A percentile compares a stretch with the other conserved stretches of the same genome.
Conservation (phyloP, 208 protist species). For the Acanthamoeba triangularis region DNA sequence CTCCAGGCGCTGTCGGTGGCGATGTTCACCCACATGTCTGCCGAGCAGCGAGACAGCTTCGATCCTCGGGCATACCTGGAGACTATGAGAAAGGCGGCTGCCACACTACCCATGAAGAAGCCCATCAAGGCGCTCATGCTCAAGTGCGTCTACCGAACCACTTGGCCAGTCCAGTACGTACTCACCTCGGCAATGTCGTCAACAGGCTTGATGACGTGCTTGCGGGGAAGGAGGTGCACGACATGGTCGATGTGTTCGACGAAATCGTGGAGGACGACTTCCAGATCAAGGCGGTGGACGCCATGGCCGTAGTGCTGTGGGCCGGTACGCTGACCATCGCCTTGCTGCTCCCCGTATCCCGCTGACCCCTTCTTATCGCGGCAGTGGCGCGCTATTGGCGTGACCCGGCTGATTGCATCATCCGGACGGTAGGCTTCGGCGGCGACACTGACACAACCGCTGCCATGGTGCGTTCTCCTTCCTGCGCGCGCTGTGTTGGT, state of each 20-base stretch:
- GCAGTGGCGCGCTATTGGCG: constrained; percentile 24
- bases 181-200: not conserved
- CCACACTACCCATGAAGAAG: not conserved
- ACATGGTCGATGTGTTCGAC: not conserved
- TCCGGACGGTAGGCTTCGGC: constrained; percentile 12
- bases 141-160: not conserved
- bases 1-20: constrained; percentile 11
- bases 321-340: not conserved
- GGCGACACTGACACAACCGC: constrained; percentile 27
- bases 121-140: not conserved
- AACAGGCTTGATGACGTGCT: not conserved
- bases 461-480: not conserved
- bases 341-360: not conserved
- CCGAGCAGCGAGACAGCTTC: not conserved
- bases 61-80: not conserved
- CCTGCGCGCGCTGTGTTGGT: not conserved
- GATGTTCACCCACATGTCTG: not conserved
- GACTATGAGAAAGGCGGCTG: not conserved
- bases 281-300: constrained; percentile 47
- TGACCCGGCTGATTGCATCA: constrained; percentile 17
- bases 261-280: not conserved
- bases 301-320: constrained; percentile 19
- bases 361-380: not conserved
- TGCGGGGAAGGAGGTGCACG: not conserved
- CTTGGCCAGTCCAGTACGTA: not conserved